Evolutionary conservation across 805 yeast genomes (phyloP), one percentile per base, ranked within the genome.

Genomic region (Jamesozyma piceae): DNA sequence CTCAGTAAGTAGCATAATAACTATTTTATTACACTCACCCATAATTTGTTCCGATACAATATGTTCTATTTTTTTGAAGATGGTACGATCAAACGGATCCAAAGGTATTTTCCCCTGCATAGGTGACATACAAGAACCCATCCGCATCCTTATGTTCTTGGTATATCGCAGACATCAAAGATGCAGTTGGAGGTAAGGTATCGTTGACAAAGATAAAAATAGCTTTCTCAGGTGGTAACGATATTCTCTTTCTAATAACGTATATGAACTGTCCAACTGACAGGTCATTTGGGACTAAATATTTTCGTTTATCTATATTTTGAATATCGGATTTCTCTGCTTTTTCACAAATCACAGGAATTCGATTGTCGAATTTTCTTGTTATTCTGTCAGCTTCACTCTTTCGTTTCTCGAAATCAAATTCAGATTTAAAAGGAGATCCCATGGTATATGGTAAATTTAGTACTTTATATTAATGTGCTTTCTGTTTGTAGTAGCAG

Each of bases 241-340:
- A 82, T 64, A 92, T 89, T 64, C 98, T 82, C 69, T 90, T 89
- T 67, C 98, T 81, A 55, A 92, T 87, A 48, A 92, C 98, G 61
- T 92, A 92, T 37, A 92, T 97, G 68, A 92, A 90, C 67, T 92
- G 98, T 36, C 98, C 98, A 46, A 92, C 95, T 0, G 97, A 87
- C 55, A 92, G 75, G 62, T 92, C 97, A 27, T 88, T 80, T 6
- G 98, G 98, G 9, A 92, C 97, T 52, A 92, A 74, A 62, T 92
- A 92, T 69, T 92, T 92, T 66, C 95, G 83, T 74, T 90, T 92
- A 65, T 92, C 98, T 58, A 92, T 88, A 53, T 88, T 92, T 35
- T 94, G 94, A 49, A 92, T 83, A 61, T 92, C 97, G 27, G 95
- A 82, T 67, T 90, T 90, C 67, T 89, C 97, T 30, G 89, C 97